These are phyloP conservation scores for Lactarius tabidus DNA, from an alignment of 768 basidiomycete genomes.

Conservation along the genomic window DNA sequence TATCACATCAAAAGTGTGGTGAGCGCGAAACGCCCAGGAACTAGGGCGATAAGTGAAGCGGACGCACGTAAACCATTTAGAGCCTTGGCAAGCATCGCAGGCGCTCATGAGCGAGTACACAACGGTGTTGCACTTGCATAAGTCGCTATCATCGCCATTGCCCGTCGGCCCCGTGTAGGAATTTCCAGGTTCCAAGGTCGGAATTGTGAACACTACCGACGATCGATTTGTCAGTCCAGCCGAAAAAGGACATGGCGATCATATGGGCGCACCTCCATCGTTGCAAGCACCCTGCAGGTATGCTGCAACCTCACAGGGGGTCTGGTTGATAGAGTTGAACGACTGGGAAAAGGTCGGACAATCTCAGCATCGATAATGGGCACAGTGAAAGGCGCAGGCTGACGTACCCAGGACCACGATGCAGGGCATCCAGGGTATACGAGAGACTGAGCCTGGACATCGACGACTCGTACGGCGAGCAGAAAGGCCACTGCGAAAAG, in stretches of 20 bases:
- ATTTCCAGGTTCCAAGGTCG: not conserved
- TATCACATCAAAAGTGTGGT: not conserved
- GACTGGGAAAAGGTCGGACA: not conserved
- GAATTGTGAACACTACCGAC: conserved; percentile 1
- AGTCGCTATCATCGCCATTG: conserved; percentile 29
- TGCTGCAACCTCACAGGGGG: conserved; percentile 5
- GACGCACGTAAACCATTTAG: conserved; percentile 24
- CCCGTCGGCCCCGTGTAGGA: conserved; percentile 16
- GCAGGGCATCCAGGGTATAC: not conserved
- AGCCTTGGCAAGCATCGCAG: conserved; percentile 34
- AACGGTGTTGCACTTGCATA: conserved; percentile 34
- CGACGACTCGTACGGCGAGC: not conserved
- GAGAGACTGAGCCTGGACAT: not conserved
- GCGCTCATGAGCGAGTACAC: conserved; percentile 36
- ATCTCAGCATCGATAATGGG: not conserved
- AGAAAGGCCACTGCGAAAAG: not conserved
- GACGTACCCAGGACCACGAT: conserved; percentile 15
- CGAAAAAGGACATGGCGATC: not conserved
- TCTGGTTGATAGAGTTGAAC: conserved; percentile 13
- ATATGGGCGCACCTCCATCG: conserved; percentile 7
- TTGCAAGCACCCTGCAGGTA: conserved; percentile 9
- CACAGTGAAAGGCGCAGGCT: not conserved
- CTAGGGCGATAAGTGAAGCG: not conserved
- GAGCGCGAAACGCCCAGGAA: not conserved
- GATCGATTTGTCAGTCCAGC: not conserved